Evolutionary conservation across 179 eudicot genomes (phyloP).

Genomic region (Nepenthes alata): DNA sequence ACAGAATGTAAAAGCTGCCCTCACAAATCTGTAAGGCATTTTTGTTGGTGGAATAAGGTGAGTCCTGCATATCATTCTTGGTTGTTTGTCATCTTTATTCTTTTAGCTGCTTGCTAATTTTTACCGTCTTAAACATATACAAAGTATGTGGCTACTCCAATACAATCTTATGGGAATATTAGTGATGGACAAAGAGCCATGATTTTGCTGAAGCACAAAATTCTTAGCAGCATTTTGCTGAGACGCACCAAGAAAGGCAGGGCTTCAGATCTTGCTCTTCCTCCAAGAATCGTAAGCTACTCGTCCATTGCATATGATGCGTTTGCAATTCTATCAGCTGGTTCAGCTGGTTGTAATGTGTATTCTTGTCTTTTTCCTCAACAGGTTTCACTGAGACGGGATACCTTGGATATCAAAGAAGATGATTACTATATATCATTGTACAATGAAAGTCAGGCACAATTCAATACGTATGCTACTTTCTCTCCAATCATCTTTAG

Average conservation of each 20-base stretch:
- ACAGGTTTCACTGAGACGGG: slow-evolving; percentile 49
- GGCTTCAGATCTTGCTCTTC: slow-evolving; percentile 87
- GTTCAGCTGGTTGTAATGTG: slow-evolving; percentile 11
- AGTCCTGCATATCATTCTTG: slow-evolving; percentile 8
- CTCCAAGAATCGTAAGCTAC: slow-evolving; percentile 71
- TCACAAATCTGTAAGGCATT: slow-evolving; percentile 77
- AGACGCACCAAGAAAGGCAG: slow-evolving; percentile 90
- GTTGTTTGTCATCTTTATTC: not conserved
- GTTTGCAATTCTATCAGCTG: not conserved
- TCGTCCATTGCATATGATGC: not conserved
- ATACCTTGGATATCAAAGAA: slow-evolving; percentile 53
- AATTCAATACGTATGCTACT: slow-evolving; percentile 51
- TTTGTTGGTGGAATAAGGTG: slow-evolving; percentile 99
- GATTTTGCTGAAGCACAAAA: slow-evolving; percentile 63
- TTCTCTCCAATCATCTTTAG: not conserved
- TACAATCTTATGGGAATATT: slow-evolving; percentile 31
- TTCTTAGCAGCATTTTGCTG: slow-evolving; percentile 55
- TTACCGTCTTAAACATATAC: slow-evolving; percentile 7
- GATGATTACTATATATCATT: slow-evolving; percentile 57
- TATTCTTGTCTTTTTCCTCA: slow-evolving; percentile 5
- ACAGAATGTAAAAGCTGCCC: slow-evolving; percentile 48
- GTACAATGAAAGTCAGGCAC: slow-evolving; percentile 52
- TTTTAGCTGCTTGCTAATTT: slow-evolving; percentile 1
- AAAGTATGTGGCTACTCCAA: slow-evolving; percentile 55
- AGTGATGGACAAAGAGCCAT: slow-evolving; percentile 50